Percentiles rank a stretch among this genome's conserved stretches.
Evolutionary conservation across 352 stramenopile genomes (phyloP).

Genomic region (Globisporangium ultimum): DNA sequence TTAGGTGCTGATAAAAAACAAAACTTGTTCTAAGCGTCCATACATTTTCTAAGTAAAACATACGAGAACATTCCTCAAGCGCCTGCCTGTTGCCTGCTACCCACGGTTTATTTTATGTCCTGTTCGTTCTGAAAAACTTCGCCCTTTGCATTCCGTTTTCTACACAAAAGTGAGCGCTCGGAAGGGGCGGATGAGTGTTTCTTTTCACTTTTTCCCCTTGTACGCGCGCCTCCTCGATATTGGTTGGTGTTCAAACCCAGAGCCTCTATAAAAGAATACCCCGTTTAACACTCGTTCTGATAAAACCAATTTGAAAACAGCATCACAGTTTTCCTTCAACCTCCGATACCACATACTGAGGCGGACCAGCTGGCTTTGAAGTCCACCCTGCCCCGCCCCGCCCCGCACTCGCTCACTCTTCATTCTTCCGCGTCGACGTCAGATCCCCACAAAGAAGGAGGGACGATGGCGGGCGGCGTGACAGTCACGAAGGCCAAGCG

Average conservation of each 20-base stretch:
- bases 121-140: too few relatives aligned
- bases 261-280: background rate
- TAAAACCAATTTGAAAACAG: background rate
- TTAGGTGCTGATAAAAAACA: too few relatives aligned
- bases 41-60: too few relatives aligned
- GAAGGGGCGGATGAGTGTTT: conserved; percentile 5
- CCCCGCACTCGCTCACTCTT: background rate
- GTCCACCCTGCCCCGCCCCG: background rate
- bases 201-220: background rate
- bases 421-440: background rate
- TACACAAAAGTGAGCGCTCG: background rate
- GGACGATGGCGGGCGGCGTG: conserved; percentile 7
- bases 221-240: background rate
- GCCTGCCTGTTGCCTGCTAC: too few relatives aligned
- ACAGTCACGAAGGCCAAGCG: conserved; percentile 7
- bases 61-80: too few relatives aligned
- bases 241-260: conserved; percentile 2
- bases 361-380: background rate
- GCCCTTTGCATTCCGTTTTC: too few relatives aligned
- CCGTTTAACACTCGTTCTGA: background rate
- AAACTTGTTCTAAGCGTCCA: too few relatives aligned
- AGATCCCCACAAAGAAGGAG: background rate
- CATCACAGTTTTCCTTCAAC: background rate
- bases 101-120: too few relatives aligned
- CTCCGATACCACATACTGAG: background rate